These are phyloP conservation scores for Allodekkera sacchari DNA, from an alignment of 805 yeast genomes.

Conservation along the genomic window DNA sequence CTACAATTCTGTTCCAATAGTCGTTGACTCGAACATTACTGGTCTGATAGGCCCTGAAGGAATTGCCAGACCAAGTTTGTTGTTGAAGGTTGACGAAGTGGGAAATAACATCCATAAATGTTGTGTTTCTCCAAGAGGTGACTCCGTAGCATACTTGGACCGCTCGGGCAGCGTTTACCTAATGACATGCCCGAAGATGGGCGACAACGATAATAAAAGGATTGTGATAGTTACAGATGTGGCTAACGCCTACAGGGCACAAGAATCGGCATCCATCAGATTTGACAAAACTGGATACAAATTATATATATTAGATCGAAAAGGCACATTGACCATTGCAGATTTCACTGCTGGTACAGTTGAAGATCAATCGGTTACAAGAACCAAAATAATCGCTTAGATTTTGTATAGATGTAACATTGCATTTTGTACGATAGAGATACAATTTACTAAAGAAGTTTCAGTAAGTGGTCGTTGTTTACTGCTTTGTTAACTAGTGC, in stretches of 20 bases:
- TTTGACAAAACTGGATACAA: slow-evolving; percentile 80
- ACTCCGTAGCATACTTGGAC: slow-evolving; percentile 74
- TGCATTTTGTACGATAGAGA: not conserved
- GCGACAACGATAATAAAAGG: slow-evolving; percentile 47
- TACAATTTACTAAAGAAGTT: not conserved
- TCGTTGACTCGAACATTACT: slow-evolving; percentile 56
- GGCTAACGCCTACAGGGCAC: slow-evolving; percentile 59
- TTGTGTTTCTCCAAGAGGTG: slow-evolving; percentile 78
- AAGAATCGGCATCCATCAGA: slow-evolving; percentile 70
- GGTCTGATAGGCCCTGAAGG: slow-evolving; percentile 29
- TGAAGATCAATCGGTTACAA: slow-evolving; percentile 55
- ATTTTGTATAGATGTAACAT: not conserved
- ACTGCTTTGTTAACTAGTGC: not conserved
- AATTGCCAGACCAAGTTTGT: slow-evolving; percentile 51
- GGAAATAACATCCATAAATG: slow-evolving; percentile 73
- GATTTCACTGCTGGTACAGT: slow-evolving; percentile 88
- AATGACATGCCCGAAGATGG: slow-evolving; percentile 51
- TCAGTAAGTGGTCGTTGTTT: not conserved
- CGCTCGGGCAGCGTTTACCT: slow-evolving; percentile 70
- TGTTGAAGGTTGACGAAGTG: slow-evolving; percentile 64
- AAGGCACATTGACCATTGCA: slow-evolving; percentile 68
- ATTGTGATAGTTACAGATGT: slow-evolving; percentile 70
- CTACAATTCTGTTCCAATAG: slow-evolving; percentile 56
- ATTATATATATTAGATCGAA: slow-evolving; percentile 68
- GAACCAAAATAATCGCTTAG: slow-evolving; percentile 49